phyloP scores from a whole-genome alignment of 768 basidiomycete genomes.

The Agrocybe praecox region DNA sequence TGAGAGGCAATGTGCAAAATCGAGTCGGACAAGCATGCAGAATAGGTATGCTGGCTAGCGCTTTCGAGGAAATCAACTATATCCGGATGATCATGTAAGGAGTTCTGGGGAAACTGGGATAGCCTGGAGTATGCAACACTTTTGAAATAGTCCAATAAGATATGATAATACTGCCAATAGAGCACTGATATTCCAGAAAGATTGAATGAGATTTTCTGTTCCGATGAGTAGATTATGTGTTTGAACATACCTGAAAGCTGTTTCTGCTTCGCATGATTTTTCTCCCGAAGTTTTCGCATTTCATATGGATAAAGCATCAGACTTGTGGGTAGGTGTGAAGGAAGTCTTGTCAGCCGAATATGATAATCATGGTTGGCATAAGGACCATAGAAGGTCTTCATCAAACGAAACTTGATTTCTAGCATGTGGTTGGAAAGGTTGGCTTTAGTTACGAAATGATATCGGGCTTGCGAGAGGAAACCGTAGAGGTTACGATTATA shows the following conservation, averaged over 20 bases:
- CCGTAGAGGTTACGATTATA: not conserved
- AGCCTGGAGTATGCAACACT: not conserved
- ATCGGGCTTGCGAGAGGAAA: not conserved
- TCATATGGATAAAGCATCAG: not conserved
- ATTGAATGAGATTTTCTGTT: not conserved
- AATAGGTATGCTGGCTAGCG: not conserved
- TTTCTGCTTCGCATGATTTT: not conserved
- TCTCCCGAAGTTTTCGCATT: not conserved
- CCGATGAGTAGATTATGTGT: not conserved
- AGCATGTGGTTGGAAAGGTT: not conserved
- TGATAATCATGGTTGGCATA: not conserved
- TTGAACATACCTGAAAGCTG: not conserved
- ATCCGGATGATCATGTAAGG: not conserved
- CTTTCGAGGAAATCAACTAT: not conserved
- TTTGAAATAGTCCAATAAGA: not conserved
- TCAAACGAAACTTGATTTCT: not conserved
- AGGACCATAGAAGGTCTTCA: not conserved
- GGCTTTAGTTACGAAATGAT: not conserved
- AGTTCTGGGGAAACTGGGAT: not conserved
- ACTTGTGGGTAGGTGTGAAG: not conserved
- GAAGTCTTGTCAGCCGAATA: not conserved
- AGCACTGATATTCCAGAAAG: not conserved
- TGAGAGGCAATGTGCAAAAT: not conserved
- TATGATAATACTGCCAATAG: not conserved
- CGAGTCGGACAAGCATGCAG: not conserved